Evolutionary conservation across 768 basidiomycete species (phyloP).

Genomic region (Mycena pura): DNA sequence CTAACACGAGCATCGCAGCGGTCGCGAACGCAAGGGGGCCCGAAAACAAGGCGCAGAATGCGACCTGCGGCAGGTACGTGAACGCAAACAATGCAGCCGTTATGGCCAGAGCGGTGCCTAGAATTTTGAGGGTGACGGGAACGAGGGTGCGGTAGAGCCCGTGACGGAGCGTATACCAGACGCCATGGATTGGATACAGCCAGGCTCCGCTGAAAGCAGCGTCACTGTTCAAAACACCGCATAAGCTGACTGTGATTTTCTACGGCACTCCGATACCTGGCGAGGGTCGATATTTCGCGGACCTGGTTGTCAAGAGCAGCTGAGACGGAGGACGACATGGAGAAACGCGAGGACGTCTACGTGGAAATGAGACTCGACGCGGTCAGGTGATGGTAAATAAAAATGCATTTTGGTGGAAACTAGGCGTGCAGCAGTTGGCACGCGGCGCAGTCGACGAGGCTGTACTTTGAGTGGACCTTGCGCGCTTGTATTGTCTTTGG

Average conservation of each 20-base stretch:
- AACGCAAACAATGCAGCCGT: slow-evolving; percentile 58
- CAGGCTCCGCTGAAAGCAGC: slow-evolving; percentile 44
- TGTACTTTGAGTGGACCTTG: too few species aligned
- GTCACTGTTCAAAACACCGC: too few species aligned
- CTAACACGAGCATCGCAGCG: slow-evolving; percentile 51
- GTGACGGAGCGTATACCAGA: slow-evolving; percentile 44
- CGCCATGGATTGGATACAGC: slow-evolving; percentile 47
- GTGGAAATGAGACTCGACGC: background rate
- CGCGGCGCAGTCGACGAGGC: too few species aligned
- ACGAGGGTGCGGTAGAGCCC: slow-evolving; percentile 42
- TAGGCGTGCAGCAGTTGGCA: too few species aligned
- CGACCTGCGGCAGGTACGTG: slow-evolving; percentile 72
- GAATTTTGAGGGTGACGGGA: slow-evolving; percentile 47
- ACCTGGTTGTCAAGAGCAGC: slow-evolving; percentile 12
- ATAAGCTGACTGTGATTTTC: too few species aligned
- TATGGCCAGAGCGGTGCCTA: slow-evolving; percentile 44
- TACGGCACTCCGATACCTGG: too few species aligned
- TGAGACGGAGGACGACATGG: background rate
- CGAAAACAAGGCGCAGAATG: slow-evolving; percentile 64
- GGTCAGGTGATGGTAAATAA: too few species aligned
- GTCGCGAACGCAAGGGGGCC: slow-evolving; percentile 69
- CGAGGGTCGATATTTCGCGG: slow-evolving; percentile 26
- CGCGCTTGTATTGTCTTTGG: too few species aligned
- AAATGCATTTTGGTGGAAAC: too few species aligned
- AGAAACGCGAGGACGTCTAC: slow-evolving; percentile 7